phyloP scores from a whole-genome alignment of 2,329 filamentous ascomycete species.

The Colletotrichum falcatum region DNA sequence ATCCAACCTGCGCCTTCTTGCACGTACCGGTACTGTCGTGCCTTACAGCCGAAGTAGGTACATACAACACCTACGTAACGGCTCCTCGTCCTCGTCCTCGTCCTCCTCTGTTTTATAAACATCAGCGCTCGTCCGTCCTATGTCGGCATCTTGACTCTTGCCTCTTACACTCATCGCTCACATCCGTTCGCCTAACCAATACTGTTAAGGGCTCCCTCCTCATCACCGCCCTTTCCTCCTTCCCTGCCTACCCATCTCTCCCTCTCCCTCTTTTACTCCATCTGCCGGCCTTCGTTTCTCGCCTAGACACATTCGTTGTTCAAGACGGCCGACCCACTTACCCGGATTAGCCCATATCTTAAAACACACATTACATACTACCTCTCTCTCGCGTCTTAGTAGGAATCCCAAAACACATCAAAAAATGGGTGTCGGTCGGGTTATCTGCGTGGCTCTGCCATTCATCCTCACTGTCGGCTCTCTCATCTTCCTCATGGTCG shows the following conservation, averaged over 20 bases:
- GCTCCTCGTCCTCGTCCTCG: slow-evolving; percentile 12
- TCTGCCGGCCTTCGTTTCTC: slow-evolving; percentile 16
- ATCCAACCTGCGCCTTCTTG: slow-evolving; percentile 36
- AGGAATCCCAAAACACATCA: slow-evolving; percentile 47
- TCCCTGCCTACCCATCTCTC: slow-evolving; percentile 3
- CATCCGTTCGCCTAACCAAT: slow-evolving; percentile 3
- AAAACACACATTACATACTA: slow-evolving; percentile 7
- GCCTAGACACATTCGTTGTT: slow-evolving; percentile 30
- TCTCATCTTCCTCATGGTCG: slow-evolving; percentile 75
- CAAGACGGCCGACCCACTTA: slow-evolving; percentile 14
- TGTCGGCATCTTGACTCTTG: slow-evolving; percentile 5
- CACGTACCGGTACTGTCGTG: slow-evolving; percentile 13
- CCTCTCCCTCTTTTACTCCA: slow-evolving; percentile 7
- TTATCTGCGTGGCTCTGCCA: slow-evolving; percentile 88
- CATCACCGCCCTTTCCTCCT: slow-evolving; percentile 11
- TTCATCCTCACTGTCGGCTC: slow-evolving; percentile 84
- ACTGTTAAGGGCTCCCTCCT: slow-evolving; percentile 5
- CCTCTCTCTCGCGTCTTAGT: neutral
- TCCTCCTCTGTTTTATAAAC: slow-evolving; percentile 40
- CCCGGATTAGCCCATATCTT: slow-evolving; percentile 15
- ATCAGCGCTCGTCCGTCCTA: slow-evolving; percentile 33
- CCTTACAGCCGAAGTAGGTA: slow-evolving; percentile 25
- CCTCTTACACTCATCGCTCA: slow-evolving; percentile 27
- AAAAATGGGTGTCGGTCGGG: slow-evolving; percentile 75
- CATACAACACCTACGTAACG: slow-evolving; percentile 12